Conservation (phyloP, 805 yeast genomes). For the Clavispora phyllophila region DNA sequence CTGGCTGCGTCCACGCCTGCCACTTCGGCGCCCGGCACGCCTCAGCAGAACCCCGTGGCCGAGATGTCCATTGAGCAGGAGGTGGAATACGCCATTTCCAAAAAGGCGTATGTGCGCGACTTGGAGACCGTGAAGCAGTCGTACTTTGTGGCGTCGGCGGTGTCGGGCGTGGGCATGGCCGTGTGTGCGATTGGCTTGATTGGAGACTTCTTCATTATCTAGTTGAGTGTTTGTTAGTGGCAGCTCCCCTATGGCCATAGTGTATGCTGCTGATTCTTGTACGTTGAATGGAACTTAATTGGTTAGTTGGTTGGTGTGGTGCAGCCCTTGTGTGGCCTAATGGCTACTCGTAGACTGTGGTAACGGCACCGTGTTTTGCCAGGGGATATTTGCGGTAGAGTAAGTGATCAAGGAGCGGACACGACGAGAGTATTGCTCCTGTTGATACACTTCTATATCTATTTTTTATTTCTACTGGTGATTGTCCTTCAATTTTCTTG, state of each 20-base stretch:
- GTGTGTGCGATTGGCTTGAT: conserved; percentile 51
- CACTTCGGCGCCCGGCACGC: conserved; percentile 24
- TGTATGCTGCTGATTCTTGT: not conserved
- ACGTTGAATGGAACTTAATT: not conserved
- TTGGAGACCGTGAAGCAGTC: conserved; percentile 31
- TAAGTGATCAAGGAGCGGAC: too few relatives aligned
- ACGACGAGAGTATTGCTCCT: too few relatives aligned
- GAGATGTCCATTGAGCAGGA: conserved; percentile 33
- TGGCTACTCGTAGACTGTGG: too few relatives aligned
- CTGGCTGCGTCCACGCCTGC: conserved; percentile 28
- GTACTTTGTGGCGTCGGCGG: conserved; percentile 35
- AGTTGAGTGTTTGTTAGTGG: not conserved
- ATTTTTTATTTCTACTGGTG: too few relatives aligned
- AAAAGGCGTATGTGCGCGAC: conserved; percentile 29
- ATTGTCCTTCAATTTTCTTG: too few relatives aligned
- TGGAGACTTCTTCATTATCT: conserved; percentile 41
- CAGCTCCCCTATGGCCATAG: not conserved
- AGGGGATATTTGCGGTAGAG: too few relatives aligned
- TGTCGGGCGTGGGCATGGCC: conserved; percentile 43
- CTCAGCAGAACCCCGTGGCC: conserved; percentile 9
- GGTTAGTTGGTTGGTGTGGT: too few relatives aligned
- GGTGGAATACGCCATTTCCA: conserved; percentile 37
- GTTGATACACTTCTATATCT: too few relatives aligned
- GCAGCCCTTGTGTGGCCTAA: too few relatives aligned
- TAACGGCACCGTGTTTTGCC: too few relatives aligned